Base-by-base conservation (phyloP, 2,329 filamentous ascomycete species). In the Xylariaceae sp. region DNA sequence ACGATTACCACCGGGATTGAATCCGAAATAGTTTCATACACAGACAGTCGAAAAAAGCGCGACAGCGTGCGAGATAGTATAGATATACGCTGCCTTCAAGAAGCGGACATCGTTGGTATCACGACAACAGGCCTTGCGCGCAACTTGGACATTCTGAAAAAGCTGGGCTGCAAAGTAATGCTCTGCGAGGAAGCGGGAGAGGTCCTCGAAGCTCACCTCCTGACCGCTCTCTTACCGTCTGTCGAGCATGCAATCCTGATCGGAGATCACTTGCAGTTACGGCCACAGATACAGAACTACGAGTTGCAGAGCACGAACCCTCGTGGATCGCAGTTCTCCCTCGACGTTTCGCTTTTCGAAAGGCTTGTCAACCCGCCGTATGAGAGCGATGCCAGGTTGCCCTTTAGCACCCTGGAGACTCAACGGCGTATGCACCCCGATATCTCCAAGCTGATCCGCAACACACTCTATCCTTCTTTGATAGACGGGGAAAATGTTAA, bases 181-280 rank as follows among this genome's bases (percentile, higher is more conserved):
- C 67, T 90, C 1, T 88, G 83, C 32, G 87, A 90, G 66, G 87
- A 90, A 64, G 87, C 87, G 1, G 87, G 81, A 0, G 87, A 90
- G 59, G 83, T 90, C 0, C 74, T 89, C 29, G 88, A 90, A 66
- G 76, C 83, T 0, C 86, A 89, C 56, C 73, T 83, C 2, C 67
- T 89, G 1, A 83, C 83, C 0, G 79, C 86, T 0, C 67, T 89
- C 3, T 72, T 87, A 0, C 85, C 85, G 0, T 78, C 79, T 0
- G 67, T 88, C 0, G 79, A 89, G 66, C 86, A 90, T 55, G 72
- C 77, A 5, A 83, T 89, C 18, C 75, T 85, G 14, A 88, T 89
- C 40, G 85, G 86, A 0, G 86, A 89, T 62, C 85, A 88, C 55
- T 72, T 78, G 19, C 85, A 89, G 63, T 75, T 89, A 1, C 79